Percentiles rank a stretch among this genome's conserved stretches.
These are phyloP conservation scores for Tirmania nivea DNA, from an alignment of 495 filamentous ascomycete genomes.

Conservation along the genomic window DNA sequence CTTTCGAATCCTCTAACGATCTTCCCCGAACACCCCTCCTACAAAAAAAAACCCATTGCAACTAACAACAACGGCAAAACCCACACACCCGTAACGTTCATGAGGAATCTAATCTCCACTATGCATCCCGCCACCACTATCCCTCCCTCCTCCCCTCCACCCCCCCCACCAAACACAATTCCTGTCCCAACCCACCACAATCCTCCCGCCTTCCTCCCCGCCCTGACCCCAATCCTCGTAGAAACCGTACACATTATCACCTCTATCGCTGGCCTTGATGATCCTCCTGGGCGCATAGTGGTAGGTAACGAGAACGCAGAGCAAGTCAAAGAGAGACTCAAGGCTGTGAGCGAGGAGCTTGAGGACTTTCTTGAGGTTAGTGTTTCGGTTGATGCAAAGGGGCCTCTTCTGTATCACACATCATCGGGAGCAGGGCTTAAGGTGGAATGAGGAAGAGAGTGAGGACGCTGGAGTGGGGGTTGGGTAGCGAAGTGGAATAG, in stretches of 20 bases:
- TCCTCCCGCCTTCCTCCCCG: not conserved
- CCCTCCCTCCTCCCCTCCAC: not conserved
- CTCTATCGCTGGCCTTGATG: conserved; percentile 83
- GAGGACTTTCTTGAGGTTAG: conserved; percentile 91
- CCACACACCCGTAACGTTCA: not conserved
- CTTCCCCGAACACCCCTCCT: not conserved
- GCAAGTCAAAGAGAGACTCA: conserved; percentile 85
- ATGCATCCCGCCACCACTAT: not conserved
- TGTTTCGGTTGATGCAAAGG: conserved; percentile 36
- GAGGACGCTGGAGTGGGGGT: too few species aligned
- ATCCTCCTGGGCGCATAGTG: conserved; percentile 83
- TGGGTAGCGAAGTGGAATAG: too few species aligned
- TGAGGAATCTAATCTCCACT: not conserved
- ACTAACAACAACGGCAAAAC: not conserved
- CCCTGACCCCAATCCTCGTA: not conserved
- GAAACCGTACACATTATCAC: conserved; percentile 86
- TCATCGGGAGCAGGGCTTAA: too few species aligned
- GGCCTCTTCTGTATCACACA: too few species aligned
- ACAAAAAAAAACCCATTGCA: not conserved
- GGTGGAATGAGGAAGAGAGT: too few species aligned
- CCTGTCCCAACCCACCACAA: not conserved
- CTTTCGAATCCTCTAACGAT: not conserved
- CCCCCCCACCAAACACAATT: not conserved
- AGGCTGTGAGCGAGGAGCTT: conserved; percentile 84
- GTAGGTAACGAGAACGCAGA: conserved; percentile 77